phyloP scores from a whole-genome alignment of 106 monocot species.

The Amphibolis antarctica region DNA sequence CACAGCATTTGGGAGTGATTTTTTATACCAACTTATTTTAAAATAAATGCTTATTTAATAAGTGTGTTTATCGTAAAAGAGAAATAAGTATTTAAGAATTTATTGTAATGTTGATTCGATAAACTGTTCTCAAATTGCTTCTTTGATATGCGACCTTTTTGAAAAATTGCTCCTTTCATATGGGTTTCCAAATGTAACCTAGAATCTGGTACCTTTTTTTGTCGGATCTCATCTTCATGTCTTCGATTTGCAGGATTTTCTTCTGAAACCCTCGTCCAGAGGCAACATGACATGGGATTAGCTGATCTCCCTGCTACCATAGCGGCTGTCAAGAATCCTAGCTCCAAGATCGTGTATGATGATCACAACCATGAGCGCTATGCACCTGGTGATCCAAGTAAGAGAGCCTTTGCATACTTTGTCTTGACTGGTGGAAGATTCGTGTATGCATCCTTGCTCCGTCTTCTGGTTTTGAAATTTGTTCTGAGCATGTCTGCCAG shows the following conservation, averaged over 20 bases:
- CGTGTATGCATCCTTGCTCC: constrained; percentile 70
- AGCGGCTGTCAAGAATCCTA: constrained; percentile 55
- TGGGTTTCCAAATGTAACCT: no score
- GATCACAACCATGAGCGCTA: constrained; percentile 68
- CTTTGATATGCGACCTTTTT: no score
- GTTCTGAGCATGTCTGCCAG: constrained; percentile 72
- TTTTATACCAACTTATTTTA: no score
- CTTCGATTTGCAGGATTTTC: constrained; percentile 20
- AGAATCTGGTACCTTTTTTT: no score
- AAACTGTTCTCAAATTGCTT: no score
- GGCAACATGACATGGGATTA: constrained; percentile 19
- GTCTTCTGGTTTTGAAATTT: constrained; percentile 70
- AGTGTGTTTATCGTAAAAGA: no score
- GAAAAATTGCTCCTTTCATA: no score
- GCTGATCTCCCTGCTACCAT: constrained; percentile 33
- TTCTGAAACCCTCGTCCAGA: constrained; percentile 25
- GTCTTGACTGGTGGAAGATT: constrained; percentile 56
- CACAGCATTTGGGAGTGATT: no score
- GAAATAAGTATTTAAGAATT: no score
- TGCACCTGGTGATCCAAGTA: constrained; percentile 68
- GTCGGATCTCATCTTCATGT: not conserved
- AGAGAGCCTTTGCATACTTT: constrained; percentile 76
- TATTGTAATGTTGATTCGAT: no score
- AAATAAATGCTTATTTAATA: no score
- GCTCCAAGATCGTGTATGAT: constrained; percentile 52